Percentiles rank a stretch among this genome's conserved stretches.
Evolutionary conservation across 2,329 filamentous ascomycete species (phyloP).

Genomic region (Cercospora janseana): DNA sequence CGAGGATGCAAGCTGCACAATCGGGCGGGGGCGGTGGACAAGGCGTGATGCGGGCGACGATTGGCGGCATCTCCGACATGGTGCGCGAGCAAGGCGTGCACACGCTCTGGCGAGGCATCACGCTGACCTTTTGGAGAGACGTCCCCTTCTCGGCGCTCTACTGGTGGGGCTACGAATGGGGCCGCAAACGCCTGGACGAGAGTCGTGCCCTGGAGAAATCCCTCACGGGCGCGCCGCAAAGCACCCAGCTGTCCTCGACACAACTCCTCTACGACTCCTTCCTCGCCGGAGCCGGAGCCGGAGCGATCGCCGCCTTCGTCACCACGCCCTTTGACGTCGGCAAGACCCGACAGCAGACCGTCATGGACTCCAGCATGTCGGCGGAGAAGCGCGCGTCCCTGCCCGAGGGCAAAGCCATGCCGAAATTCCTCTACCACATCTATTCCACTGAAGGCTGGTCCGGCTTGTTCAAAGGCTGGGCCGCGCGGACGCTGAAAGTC

Average conservation of each 20-base stretch:
- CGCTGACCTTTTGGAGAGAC: conserved; percentile 90
- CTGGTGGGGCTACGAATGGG: conserved; percentile 95
- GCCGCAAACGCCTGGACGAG: conserved; percentile 69
- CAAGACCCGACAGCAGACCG: conserved; percentile 90
- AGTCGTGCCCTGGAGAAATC: conserved; percentile 53
- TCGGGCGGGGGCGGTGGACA: conserved; percentile 47
- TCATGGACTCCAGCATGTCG: conserved; percentile 55
- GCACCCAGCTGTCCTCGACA: conserved; percentile 58
- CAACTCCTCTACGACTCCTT: conserved; percentile 85
- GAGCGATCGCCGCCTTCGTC: conserved; percentile 78
- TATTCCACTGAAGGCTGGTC: conserved; percentile 76
- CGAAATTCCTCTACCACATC: conserved; percentile 83
- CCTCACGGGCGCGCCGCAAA: conserved; percentile 26
- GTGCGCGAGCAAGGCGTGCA: conserved; percentile 71
- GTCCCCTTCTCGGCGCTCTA: conserved; percentile 96
- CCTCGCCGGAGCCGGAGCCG: conserved; percentile 76
- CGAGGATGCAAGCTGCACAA: conserved; percentile 69
- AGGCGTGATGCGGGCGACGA: conserved; percentile 71
- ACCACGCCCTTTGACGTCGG: conserved; percentile 97
- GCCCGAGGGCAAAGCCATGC: conserved; percentile 77
- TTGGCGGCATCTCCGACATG: conserved; percentile 75
- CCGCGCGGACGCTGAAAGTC: conserved; percentile 87
- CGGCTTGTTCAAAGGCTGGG: conserved; percentile 89
- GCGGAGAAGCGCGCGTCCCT: conserved; percentile 42
- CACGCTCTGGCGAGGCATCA: conserved; percentile 86